phyloP scores from a whole-genome alignment of 306 rosid species.

The Astragalus membranaceus region DNA sequence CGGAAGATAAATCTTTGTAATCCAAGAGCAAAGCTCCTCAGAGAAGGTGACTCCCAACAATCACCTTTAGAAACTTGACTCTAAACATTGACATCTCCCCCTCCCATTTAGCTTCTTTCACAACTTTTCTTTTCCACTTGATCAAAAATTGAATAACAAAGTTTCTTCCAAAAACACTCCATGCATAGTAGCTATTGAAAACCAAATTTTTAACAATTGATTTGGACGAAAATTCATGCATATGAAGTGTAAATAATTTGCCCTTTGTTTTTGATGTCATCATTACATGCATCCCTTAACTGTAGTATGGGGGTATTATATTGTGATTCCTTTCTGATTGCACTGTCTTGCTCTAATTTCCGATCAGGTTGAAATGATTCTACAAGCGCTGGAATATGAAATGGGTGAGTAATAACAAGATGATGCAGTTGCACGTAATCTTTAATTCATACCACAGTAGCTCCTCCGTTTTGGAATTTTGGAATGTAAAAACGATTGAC shows the following conservation, averaged over 20 bases:
- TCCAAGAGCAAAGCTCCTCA: too few species aligned
- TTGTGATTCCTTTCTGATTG: constrained; percentile 15
- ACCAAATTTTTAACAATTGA: too few species aligned
- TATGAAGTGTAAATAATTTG: background rate
- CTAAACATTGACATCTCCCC: too few species aligned
- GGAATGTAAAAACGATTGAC: background rate
- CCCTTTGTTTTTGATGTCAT: background rate
- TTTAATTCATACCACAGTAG: background rate
- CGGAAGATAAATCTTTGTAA: too few species aligned
- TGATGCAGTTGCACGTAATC: background rate
- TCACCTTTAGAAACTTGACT: too few species aligned
- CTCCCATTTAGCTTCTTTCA: too few species aligned
- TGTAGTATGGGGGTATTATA: background rate
- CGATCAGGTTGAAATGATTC: constrained; percentile 78
- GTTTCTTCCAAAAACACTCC: too few species aligned
- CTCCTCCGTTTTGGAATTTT: background rate
- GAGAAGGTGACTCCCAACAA: too few species aligned
- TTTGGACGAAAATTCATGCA: too few species aligned
- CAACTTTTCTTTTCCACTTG: too few species aligned
- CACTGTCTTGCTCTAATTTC: constrained; percentile 10
- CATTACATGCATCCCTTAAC: background rate
- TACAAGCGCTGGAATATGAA: constrained; percentile 94
- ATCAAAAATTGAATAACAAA: too few species aligned
- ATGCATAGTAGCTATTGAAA: too few species aligned
- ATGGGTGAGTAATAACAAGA: constrained; percentile 39